phyloP scores from a whole-genome alignment of 2,329 filamentous ascomycete species.

The Exophiala alcalophila region DNA sequence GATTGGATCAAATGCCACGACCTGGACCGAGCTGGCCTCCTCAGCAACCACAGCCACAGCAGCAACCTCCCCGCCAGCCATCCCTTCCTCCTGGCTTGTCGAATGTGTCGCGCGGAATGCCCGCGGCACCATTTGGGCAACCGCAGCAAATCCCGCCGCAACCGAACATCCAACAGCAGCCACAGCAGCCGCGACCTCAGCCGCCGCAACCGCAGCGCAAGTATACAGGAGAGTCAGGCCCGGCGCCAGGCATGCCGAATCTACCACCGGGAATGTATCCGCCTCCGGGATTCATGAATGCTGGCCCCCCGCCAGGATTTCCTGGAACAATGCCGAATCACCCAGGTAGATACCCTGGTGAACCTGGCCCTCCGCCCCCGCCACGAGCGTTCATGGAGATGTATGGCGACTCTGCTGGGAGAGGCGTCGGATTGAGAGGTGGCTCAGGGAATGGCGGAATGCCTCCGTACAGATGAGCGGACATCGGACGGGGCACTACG shows the following conservation, averaged over 20 bases:
- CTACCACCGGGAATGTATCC: constrained; percentile 46
- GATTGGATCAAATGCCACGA: constrained; percentile 42
- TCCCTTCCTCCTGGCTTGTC: constrained; percentile 20
- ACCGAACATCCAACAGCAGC: constrained; percentile 4
- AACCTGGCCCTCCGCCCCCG: constrained; percentile 38
- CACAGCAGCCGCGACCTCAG: constrained; percentile 16
- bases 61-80: constrained; percentile 16
- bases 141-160: constrained; percentile 16
- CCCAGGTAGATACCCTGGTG: constrained; percentile 34
- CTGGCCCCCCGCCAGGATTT: constrained; percentile 37
- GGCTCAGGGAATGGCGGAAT: constrained; percentile 17
- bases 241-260: constrained; percentile 30
- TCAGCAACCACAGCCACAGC: constrained; percentile 18
- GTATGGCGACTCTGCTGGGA: constrained; percentile 39
- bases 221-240: constrained; percentile 31
- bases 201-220: constrained; percentile 24
- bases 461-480: constrained; percentile 21
- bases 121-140: constrained; percentile 17
- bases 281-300: constrained; percentile 46
- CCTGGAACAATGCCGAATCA: constrained; percentile 39
- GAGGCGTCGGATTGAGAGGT: constrained; percentile 34
- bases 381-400: constrained; percentile 45
- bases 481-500: too few relatives aligned
- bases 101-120: constrained; percentile 35
- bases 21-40: constrained; percentile 31